Percentiles rank a stretch among this genome's conserved stretches.
Conservation (phyloP, 1,284 basidiomycete species). For the Trametes polyzona region DNA sequence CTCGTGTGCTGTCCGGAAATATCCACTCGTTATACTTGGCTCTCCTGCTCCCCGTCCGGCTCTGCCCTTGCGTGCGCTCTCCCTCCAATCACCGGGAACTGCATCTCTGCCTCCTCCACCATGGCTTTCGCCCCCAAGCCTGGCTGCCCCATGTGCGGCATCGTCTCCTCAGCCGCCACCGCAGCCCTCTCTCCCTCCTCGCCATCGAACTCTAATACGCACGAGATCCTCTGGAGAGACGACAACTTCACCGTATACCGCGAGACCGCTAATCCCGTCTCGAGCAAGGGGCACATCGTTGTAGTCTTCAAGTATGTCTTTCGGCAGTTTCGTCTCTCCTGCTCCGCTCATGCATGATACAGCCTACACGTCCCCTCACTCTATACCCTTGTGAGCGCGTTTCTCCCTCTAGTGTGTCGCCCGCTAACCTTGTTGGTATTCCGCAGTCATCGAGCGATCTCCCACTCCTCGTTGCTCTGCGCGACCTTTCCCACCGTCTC, state of each 20-base stretch:
- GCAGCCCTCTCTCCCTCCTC: conserved; percentile 47
- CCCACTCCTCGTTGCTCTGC: conserved; percentile 66
- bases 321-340: not conserved
- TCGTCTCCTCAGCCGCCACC: conserved; percentile 58
- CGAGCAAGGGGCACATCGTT: conserved; percentile 69
- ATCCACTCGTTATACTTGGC: not conserved
- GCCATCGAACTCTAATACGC: conserved; percentile 48
- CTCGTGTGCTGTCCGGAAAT: not conserved
- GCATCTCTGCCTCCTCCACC: not conserved
- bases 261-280: conserved; percentile 69
- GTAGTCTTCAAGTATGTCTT: conserved; percentile 71
- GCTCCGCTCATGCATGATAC: not conserved
- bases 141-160: conserved; percentile 77
- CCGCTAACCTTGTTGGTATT: not conserved
- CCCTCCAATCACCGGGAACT: not conserved
- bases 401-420: not conserved
- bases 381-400: conserved; percentile 61
- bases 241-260: conserved; percentile 75
- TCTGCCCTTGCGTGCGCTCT: too few relatives aligned
- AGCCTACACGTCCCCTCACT: conserved; percentile 78
- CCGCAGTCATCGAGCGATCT: conserved; percentile 72
- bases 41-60: not conserved
- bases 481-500: conserved; percentile 60
- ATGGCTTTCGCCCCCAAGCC: conserved; percentile 63
- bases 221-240: conserved; percentile 72